Evolutionary conservation across 805 yeast species (phyloP).

Genomic region (Saturnispora saitoi): DNA sequence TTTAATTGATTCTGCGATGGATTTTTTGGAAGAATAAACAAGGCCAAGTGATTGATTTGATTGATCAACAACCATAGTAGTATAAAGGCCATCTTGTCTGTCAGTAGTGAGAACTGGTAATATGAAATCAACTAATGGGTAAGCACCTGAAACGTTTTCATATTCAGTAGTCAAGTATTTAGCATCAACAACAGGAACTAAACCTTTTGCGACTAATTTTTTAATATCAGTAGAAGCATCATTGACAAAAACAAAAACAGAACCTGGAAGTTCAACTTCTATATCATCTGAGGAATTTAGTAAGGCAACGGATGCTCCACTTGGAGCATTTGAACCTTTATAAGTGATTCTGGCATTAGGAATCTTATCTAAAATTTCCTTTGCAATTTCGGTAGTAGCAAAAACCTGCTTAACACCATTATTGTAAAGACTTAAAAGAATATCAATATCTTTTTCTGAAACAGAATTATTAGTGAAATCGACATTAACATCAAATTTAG

Average conservation of each 20-base stretch:
- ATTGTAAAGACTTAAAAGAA: constrained; percentile 21
- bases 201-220: constrained; percentile 27
- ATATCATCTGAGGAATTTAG: not conserved
- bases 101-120: constrained; percentile 59
- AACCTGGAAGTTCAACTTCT: constrained; percentile 3
- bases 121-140: constrained; percentile 32
- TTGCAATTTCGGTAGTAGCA: constrained; percentile 16
- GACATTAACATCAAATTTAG: constrained; percentile 14
- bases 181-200: constrained; percentile 29
- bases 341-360: constrained; percentile 29
- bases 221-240: constrained; percentile 14
- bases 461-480: constrained; percentile 16
- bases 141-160: constrained; percentile 25
- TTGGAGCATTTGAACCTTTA: constrained; percentile 9
- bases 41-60: constrained; percentile 74
- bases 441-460: constrained; percentile 17
- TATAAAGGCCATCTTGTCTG: constrained; percentile 74
- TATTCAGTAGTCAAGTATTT: constrained; percentile 29
- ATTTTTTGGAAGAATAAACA: constrained; percentile 80
- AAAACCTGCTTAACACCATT: constrained; percentile 25
- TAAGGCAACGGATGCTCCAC: constrained; percentile 18
- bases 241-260: constrained; percentile 2
- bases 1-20: constrained; percentile 72
- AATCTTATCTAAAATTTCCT: constrained; percentile 19
- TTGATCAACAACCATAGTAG: constrained; percentile 71